These are phyloP conservation scores for Ceratobasidium sp. DNA, from an alignment of 1,284 basidiomycete species.

Conservation along the genomic window DNA sequence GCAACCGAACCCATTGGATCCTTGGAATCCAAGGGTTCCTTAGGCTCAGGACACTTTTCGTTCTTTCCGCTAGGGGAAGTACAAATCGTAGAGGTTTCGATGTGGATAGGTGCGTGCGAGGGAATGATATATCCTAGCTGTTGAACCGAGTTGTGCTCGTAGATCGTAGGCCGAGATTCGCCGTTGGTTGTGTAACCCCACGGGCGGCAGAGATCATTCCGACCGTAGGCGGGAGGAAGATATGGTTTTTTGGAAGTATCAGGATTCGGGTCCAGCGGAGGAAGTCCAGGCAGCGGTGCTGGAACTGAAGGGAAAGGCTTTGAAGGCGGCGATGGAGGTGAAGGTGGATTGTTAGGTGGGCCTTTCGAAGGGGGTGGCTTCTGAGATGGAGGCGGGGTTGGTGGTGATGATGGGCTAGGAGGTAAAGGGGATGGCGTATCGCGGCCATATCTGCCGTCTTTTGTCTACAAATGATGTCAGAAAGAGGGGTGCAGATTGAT, in stretches of 20 bases:
- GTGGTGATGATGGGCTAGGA: not conserved
- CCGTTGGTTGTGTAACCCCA: constrained; percentile 12
- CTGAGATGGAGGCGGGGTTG: not conserved
- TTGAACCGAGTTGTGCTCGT: not conserved
- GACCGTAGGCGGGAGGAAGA: not conserved
- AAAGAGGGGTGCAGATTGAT: not conserved
- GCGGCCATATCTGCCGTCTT: not conserved
- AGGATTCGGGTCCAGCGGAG: not conserved
- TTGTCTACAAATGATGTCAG: not conserved
- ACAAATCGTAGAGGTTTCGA: constrained; percentile 22
- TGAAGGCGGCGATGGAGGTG: not conserved
- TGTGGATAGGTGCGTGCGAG: not conserved
- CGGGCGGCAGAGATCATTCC: constrained; percentile 8
- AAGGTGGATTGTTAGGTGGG: no score
- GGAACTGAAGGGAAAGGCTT: not conserved
- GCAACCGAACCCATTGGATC: not conserved
- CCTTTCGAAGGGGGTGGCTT: not conserved
- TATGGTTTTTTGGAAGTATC: not conserved
- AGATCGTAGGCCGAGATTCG: not conserved
- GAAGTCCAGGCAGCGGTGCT: not conserved
- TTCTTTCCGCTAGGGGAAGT: not conserved
- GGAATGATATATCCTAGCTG: constrained; percentile 9
- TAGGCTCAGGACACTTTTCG: not conserved
- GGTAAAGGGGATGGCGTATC: not conserved
- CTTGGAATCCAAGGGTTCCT: not conserved